phyloP scores from a whole-genome alignment of 805 yeast genomes.

The Lipomyces anomalus region DNA sequence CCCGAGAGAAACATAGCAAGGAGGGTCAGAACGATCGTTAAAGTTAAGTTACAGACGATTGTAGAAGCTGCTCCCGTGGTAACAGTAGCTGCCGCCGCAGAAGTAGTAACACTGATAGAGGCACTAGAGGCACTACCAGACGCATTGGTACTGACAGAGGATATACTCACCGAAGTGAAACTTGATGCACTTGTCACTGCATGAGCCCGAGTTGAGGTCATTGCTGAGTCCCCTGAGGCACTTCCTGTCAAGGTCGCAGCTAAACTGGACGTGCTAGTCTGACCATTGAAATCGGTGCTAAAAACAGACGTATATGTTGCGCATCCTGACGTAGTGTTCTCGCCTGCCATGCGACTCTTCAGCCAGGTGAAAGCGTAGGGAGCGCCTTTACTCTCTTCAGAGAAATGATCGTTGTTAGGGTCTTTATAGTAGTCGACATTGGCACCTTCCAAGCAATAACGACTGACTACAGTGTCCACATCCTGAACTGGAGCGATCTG shows the following conservation, averaged over 20 bases:
- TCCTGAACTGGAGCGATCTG: neutral
- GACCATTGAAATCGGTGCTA: neutral
- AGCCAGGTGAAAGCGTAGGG: neutral
- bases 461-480: neutral
- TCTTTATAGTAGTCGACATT: neutral
- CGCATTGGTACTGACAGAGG: neutral
- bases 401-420: neutral
- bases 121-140: neutral
- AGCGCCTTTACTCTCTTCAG: neutral
- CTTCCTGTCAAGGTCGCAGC: too few species aligned
- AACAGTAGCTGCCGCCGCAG: too few species aligned
- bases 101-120: too few species aligned
- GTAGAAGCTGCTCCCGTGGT: too few species aligned
- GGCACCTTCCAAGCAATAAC: neutral
- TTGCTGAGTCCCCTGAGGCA: too few species aligned
- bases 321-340: neutral
- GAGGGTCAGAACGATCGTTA: too few species aligned
- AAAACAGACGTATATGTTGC: neutral
- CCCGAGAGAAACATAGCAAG: too few species aligned
- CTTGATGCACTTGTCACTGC: too few species aligned
- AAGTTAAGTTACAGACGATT: too few species aligned
- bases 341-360: neutral
- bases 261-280: too few species aligned
- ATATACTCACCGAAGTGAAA: too few species aligned
- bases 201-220: too few species aligned